Evolutionary conservation across 129 eudicot species (phyloP).

Genomic region (Escallonia rubra): DNA sequence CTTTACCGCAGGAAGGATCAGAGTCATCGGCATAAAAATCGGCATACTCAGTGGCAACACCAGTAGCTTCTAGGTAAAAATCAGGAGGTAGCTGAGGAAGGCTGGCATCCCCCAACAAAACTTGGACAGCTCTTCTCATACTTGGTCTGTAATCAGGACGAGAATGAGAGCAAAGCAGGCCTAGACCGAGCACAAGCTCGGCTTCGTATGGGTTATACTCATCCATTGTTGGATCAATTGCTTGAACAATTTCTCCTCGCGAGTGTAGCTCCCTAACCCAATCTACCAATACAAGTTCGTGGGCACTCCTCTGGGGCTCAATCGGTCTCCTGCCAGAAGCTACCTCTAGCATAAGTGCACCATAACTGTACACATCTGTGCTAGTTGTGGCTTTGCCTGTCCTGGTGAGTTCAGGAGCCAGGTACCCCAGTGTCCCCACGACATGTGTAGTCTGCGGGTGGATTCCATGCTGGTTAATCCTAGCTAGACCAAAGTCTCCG

Average conservation of each 20-base stretch:
- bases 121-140: conserved; percentile 33
- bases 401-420: conserved; percentile 30
- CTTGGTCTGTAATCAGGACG: conserved; percentile 22
- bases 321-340: conserved; percentile 26
- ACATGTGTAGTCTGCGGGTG: conserved; percentile 25
- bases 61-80: conserved; percentile 14
- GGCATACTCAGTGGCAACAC: conserved; percentile 4
- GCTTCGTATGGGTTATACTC: conserved; percentile 18
- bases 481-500: conserved; percentile 31
- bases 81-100: conserved; percentile 20
- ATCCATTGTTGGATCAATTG: conserved; percentile 21
- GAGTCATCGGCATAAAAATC: conserved; percentile 2
- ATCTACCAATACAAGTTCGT: conserved; percentile 23
- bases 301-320: conserved; percentile 17
- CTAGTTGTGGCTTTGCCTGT: conserved; percentile 26
- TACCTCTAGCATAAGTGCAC: conserved; percentile 32
- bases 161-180: conserved; percentile 28
- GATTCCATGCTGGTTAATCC: conserved; percentile 26
- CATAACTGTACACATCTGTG: conserved; percentile 31
- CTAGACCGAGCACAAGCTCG: conserved; percentile 26
- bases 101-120: conserved; percentile 22
- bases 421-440: conserved; percentile 32
- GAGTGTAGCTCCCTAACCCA: conserved; percentile 27
- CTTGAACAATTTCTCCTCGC: conserved; percentile 16
- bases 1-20: conserved; percentile 5